Percentiles rank a stretch among this genome's conserved stretches.
These are phyloP conservation scores for Plicaturopsis crispa DNA, from an alignment of 768 basidiomycete species.

Conservation along the genomic window DNA sequence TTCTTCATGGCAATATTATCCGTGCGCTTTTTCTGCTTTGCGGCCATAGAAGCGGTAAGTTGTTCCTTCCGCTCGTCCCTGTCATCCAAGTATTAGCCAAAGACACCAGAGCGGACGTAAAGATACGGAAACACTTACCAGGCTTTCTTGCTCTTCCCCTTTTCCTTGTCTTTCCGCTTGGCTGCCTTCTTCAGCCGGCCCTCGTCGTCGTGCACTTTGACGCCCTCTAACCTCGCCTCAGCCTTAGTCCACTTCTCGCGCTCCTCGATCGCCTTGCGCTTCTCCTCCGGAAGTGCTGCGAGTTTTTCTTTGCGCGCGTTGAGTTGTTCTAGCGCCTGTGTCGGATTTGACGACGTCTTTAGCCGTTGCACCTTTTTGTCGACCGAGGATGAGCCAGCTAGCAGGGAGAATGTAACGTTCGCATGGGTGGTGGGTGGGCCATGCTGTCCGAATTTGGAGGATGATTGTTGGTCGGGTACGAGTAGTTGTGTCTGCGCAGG, in stretches of 20 bases:
- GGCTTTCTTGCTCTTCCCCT: slow-evolving; percentile 71
- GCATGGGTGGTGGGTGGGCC: slow-evolving; percentile 39
- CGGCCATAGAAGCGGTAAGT: slow-evolving; percentile 64
- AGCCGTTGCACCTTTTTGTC: slow-evolving; percentile 43
- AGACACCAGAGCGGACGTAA: too few species aligned
- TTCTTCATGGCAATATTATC: slow-evolving; percentile 87
- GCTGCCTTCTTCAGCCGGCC: slow-evolving; percentile 81
- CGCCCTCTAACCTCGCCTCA: slow-evolving; percentile 78
- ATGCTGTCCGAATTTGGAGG: too few species aligned
- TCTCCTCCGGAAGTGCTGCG: slow-evolving; percentile 71
- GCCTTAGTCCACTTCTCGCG: slow-evolving; percentile 89
- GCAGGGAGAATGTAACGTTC: slow-evolving; percentile 63
- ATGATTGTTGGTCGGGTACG: slow-evolving; percentile 45
- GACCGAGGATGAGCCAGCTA: slow-evolving; percentile 42
- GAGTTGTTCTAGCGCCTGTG: slow-evolving; percentile 80
- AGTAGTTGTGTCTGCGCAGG: slow-evolving; percentile 55
- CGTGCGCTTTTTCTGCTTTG: slow-evolving; percentile 81
- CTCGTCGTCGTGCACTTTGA: slow-evolving; percentile 89
- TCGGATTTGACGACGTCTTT: slow-evolving; percentile 72
- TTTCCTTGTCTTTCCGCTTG: slow-evolving; percentile 89
- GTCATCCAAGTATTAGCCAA: too few species aligned
- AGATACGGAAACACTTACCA: slow-evolving; percentile 50
- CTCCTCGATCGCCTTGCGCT: slow-evolving; percentile 73
- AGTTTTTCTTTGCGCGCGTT: slow-evolving; percentile 71
- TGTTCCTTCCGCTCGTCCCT: slow-evolving; percentile 89